phyloP scores from a whole-genome alignment of 1,284 basidiomycete species.

The Cystobasidium sp. region DNA sequence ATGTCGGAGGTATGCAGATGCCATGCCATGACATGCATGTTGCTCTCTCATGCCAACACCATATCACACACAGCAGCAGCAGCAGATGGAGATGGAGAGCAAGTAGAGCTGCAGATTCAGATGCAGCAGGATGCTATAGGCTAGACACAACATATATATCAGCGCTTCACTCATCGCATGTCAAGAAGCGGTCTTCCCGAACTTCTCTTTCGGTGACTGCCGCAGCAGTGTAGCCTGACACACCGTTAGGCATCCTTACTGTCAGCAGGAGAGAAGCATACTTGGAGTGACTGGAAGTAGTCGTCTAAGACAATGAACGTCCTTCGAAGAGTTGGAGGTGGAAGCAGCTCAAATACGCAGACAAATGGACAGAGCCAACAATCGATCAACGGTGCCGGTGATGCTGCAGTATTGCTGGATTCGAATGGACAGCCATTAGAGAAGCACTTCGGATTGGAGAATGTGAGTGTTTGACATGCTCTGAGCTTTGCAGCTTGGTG shows the following conservation, averaged over 20 bases:
- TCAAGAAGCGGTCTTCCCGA: neutral
- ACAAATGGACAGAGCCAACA: conserved; percentile 1
- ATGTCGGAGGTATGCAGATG: too few species aligned
- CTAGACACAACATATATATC: neutral
- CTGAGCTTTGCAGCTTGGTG: neutral
- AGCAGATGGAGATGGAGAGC: neutral
- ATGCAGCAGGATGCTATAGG: conserved; percentile 6
- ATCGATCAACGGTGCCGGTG: conserved; percentile 28
- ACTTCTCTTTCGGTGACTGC: neutral
- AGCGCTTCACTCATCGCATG: neutral
- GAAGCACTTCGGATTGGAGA: conserved; percentile 79
- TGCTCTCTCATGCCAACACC: too few species aligned
- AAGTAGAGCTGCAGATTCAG: conserved; percentile 1
- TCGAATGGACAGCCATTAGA: conserved; percentile 52
- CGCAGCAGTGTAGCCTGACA: neutral
- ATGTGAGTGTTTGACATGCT: conserved; percentile 64
- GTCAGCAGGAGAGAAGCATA: neutral
- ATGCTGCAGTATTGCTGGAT: conserved; percentile 21
- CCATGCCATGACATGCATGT: too few species aligned
- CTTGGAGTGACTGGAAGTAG: neutral
- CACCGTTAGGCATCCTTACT: neutral
- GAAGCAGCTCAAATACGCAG: conserved; percentile 28
- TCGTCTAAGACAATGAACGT: conserved; percentile 21
- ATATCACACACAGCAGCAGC: too few species aligned
- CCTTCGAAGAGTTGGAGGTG: conserved; percentile 30